Base-by-base conservation (phyloP, 306 rosid species). In the Clitoria ternatea region DNA sequence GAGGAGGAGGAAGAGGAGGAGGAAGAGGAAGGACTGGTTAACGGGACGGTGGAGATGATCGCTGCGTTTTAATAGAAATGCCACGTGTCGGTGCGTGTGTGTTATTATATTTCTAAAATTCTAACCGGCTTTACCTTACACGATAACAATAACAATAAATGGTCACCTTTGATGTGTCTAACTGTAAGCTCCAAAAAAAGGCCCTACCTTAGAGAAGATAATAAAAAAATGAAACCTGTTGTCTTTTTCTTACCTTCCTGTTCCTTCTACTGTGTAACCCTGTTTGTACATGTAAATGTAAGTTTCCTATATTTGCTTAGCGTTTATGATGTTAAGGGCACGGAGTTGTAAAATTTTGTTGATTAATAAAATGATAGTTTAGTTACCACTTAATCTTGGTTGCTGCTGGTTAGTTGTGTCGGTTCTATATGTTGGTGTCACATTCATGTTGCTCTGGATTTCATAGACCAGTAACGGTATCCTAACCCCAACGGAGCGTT, bases 1-100 rank as follows among this genome's bases (percentile, higher is more conserved):
- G 85, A 79, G 1, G 86, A 91, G 4, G 87, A 83, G 6, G 81
- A 79, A 2, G 81, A 75, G 1, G 73, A 32, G 1, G 72, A 35
- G 1, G 79, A 79, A 3, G 79, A 79, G 1, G 70, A 30, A 2
- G 69, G 20, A 8, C 71, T 3, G 18, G 27, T 39, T 30, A 56
- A 57, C 6, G 54, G 68, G 40, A 30, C 63, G 43, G 62, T 67
- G 15, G 74, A 52, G 40, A 26, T 84, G 32, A 84, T 85, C 1
- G 54, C 80, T 15, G 89, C 80, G 2, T 84, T 67, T 79, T 87
- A 56, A 22, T 35, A 1, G 7, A 17, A 67, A 40, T 69, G 73
- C 26, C 39, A 42, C 29, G 20, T 62, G 35, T 45, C n/a, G 54
- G 65, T 23, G 32, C 29, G 20, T 62, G 35, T 45, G 18, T 62